Evolutionary conservation across 176 grass and related monocot genomes (phyloP).

Genomic region (Otatea glauca): DNA sequence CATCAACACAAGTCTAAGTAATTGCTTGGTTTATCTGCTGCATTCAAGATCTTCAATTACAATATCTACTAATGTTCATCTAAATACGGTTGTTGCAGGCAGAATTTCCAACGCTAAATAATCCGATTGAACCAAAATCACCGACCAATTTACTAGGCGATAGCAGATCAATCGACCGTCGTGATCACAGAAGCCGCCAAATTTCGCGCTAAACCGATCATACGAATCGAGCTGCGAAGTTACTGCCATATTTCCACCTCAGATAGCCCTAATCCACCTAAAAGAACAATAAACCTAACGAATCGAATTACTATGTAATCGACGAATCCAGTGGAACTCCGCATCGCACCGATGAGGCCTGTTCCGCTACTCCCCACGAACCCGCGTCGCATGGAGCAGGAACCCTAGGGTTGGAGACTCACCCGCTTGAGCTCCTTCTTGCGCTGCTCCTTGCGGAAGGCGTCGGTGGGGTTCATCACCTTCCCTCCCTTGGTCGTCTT

Average conservation of each 20-base stretch:
- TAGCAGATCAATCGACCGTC: not conserved
- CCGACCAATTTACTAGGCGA: conserved; percentile 5
- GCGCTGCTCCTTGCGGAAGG: conserved; percentile 91
- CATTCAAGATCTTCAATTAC: not conserved
- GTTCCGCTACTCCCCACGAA: not conserved
- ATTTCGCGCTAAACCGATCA: conserved; percentile 2
- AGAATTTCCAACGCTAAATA: conserved; percentile 21
- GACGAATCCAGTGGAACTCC: not conserved
- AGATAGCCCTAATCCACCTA: conserved; percentile 27
- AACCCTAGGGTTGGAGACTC: conserved; percentile 57
- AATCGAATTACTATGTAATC: not conserved
- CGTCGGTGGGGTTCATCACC: conserved; percentile 97
- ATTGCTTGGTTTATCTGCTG: not conserved
- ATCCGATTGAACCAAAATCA: not conserved
- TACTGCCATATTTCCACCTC: not conserved
- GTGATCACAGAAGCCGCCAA: not conserved
- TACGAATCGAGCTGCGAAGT: not conserved
- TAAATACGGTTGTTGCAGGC: not conserved
- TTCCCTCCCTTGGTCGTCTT: conserved; percentile 99
- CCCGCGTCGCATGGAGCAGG: not conserved
- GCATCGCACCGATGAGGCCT: no score
- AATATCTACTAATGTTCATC: not conserved
- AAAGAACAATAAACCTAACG: not conserved
- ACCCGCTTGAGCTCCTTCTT: conserved; percentile 99
- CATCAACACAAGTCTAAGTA: not conserved